Evolutionary conservation across 352 stramenopile genomes (phyloP).

Genomic region (Globisporangium cystogenes): DNA sequence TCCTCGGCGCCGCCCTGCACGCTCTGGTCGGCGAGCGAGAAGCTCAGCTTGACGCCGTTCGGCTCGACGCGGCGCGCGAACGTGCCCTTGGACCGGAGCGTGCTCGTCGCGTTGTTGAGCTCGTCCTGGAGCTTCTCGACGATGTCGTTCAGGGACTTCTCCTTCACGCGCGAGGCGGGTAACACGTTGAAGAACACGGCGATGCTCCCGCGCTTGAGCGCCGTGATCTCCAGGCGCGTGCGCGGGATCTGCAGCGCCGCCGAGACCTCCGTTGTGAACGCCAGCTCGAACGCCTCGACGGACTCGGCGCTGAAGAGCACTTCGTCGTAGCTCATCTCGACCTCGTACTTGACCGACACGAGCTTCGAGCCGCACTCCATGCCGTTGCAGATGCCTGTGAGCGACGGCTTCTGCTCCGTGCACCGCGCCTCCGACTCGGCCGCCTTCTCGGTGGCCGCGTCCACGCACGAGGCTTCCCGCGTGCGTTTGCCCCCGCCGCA

Average conservation of each 20-base stretch:
- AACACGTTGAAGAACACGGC: slow-evolving; percentile 63
- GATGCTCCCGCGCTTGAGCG: slow-evolving; percentile 52
- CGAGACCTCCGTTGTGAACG: slow-evolving; percentile 62
- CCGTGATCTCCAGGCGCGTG: slow-evolving; percentile 48
- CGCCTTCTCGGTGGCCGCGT: slow-evolving; percentile 19
- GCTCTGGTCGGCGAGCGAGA: slow-evolving; percentile 59
- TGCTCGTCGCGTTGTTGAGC: slow-evolving; percentile 45
- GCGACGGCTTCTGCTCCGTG: slow-evolving; percentile 31
- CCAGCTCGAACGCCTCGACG: slow-evolving; percentile 46
- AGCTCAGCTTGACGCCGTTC: slow-evolving; percentile 56
- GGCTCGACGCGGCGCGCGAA: slow-evolving; percentile 58
- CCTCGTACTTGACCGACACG: slow-evolving; percentile 55
- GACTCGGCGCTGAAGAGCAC: slow-evolving; percentile 54
- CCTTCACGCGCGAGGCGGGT: slow-evolving; percentile 44
- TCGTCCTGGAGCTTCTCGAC: slow-evolving; percentile 54
- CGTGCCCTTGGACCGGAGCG: slow-evolving; percentile 56
- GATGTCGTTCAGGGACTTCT: slow-evolving; percentile 63
- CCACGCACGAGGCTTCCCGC: slow-evolving; percentile 33
- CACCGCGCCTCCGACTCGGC: slow-evolving; percentile 27
- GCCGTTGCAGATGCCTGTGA: slow-evolving; percentile 65
- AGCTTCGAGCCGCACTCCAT: slow-evolving; percentile 74
- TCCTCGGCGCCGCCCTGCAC: slow-evolving; percentile 53
- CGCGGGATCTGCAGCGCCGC: slow-evolving; percentile 52
- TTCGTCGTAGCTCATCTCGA: slow-evolving; percentile 76
- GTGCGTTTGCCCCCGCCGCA: slow-evolving; percentile 55